Base-by-base conservation (phyloP, 768 basidiomycete species). In the Rhizopogon rudus region DNA sequence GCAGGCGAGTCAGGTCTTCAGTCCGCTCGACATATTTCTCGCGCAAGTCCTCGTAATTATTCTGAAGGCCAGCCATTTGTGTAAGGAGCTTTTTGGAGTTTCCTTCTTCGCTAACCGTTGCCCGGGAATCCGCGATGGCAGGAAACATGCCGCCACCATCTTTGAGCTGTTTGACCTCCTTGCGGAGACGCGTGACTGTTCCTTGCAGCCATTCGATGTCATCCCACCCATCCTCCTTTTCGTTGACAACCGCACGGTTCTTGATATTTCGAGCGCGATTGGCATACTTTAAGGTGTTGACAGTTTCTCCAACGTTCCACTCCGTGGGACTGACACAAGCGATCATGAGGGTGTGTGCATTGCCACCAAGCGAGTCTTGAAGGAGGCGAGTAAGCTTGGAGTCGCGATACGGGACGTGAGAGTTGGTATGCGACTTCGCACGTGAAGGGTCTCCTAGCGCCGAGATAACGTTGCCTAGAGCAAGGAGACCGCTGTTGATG, bases 291-390 rank as follows among this genome's bases (percentile, higher is more conserved):
- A 98, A 77, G 13, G 93, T 95, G 67, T 93, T 93, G 56, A 98
- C 78, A 0, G 97, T 99, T 73, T 99, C 97, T 57, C 79, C 86
- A 2, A 89, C 81, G 69, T 99, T 99, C 84, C 85, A 96, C 71
- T 99, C 97, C 1, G 93, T 91, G 13, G 93, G 89, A 63, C 93
- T 95, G 58, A 97, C 91, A 68, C 96, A 99, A 16, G 97, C 97
- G 59, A 99, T 93, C 97, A 99, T 99, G 62, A 98, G 85, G 10
- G 97, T 98, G 63, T 96, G 91, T 1, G 96, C 88, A 72, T 98
- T 99, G 44, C 97, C 97, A 39, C 97, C 97, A 10, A 99, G 82
- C 9, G 93, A 96, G 69, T 98, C 95, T 86, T 69, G 68, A 35
- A 69, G 63, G 33, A 70, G 68, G 39, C 96, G 88, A 5, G 96